Conservation (phyloP, 192 early-diverging fungal genomes). For the Spizellomyces punctatus region DNA sequence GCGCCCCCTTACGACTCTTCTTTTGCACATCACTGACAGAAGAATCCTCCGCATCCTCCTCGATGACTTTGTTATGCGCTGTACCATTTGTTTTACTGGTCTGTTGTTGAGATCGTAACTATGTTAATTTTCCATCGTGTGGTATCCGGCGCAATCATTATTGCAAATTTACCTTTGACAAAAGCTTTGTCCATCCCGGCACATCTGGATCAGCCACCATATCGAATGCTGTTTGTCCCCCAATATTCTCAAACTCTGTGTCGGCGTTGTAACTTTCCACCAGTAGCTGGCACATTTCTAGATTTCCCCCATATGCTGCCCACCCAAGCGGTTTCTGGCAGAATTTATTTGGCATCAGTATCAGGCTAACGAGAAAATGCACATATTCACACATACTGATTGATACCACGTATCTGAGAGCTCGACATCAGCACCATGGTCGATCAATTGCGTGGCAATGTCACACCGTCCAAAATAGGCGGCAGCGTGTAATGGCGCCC, state of each 20-base stretch:
- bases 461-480: constrained; percentile 77
- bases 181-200: constrained; percentile 54
- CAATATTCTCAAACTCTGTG: constrained; percentile 71
- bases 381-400: constrained; percentile 29
- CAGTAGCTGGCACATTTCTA: constrained; percentile 68
- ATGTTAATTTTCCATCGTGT: not conserved
- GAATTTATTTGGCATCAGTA: too few species aligned
- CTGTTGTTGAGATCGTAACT: not conserved
- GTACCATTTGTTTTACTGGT: not conserved
- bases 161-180: constrained; percentile 25
- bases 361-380: not conserved
- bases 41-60: not conserved
- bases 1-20: too few species aligned
- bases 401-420: constrained; percentile 82
- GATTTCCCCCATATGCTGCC: constrained; percentile 82
- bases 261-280: constrained; percentile 78
- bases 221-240: constrained; percentile 79
- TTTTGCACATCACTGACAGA: too few species aligned
- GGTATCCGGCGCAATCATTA: not conserved
- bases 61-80: not conserved
- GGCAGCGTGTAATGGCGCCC: constrained; percentile 85
- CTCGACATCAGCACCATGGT: constrained; percentile 77
- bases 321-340: constrained; percentile 75
- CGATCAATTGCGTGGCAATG: constrained; percentile 68
- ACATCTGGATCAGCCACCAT: constrained; percentile 68